These are phyloP conservation scores for Alternaria solani DNA, from an alignment of 2,329 filamentous ascomycete species.

Conservation along the genomic window DNA sequence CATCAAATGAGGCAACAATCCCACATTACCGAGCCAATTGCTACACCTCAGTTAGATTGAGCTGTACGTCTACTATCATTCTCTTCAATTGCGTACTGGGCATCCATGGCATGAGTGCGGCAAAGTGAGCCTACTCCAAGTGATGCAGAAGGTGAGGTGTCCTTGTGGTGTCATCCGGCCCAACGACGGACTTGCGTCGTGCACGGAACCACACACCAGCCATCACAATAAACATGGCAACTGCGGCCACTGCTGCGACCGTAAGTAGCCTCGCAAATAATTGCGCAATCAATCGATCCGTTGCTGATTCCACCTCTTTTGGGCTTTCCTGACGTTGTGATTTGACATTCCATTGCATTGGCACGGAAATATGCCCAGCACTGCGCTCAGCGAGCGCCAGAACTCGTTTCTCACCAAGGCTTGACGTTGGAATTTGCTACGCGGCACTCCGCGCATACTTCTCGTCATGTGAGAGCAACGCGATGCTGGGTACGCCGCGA, in stretches of 20 bases:
- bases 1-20: slow-evolving; percentile 35
- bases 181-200: slow-evolving; percentile 39
- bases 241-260: slow-evolving; percentile 42
- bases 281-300: slow-evolving; percentile 39
- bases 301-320: slow-evolving; percentile 32
- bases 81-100: slow-evolving; percentile 23
- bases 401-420: slow-evolving; percentile 25
- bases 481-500: slow-evolving; percentile 50
- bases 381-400: slow-evolving; percentile 24
- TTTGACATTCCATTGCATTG: slow-evolving; percentile 28
- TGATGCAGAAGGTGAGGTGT: slow-evolving; percentile 33
- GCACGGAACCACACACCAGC: slow-evolving; percentile 43
- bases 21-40: slow-evolving; percentile 44
- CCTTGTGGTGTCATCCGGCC: slow-evolving; percentile 38
- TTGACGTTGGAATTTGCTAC: slow-evolving; percentile 53
- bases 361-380: slow-evolving; percentile 29
- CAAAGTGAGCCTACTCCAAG: slow-evolving; percentile 28
- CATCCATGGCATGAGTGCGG: slow-evolving; percentile 20
- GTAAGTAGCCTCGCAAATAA: slow-evolving; percentile 42
- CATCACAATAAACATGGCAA: slow-evolving; percentile 46
- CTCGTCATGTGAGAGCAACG: slow-evolving; percentile 51
- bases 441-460: slow-evolving; percentile 46
- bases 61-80: slow-evolving; percentile 12
- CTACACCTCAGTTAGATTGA: slow-evolving; percentile 38
- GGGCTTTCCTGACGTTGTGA: slow-evolving; percentile 23